Percentiles rank a stretch among this genome's conserved stretches.
phyloP scores from a whole-genome alignment of 2,329 filamentous ascomycete genomes.

The Cercospora zeae-maydis region DNA sequence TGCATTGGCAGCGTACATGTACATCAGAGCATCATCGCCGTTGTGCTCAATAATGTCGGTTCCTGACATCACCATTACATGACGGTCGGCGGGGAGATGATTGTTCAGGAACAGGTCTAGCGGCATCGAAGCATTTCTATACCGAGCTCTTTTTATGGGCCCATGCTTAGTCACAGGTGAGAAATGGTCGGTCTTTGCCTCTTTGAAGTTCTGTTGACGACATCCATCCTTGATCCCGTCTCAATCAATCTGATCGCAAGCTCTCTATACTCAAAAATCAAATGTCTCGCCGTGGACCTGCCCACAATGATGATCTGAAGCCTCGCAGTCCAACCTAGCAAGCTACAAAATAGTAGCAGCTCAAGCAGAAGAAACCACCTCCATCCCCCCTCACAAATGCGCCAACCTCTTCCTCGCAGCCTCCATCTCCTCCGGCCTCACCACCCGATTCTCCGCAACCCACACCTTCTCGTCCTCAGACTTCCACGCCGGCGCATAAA shows the following conservation, averaged over 20 bases:
- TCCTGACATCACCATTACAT: slow-evolving; percentile 20
- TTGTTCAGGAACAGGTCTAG: slow-evolving; percentile 12
- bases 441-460: slow-evolving; percentile 20
- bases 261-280: neutral
- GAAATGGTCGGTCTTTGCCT: neutral
- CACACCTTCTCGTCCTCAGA: slow-evolving; percentile 35
- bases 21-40: slow-evolving; percentile 11
- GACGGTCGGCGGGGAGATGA: neutral
- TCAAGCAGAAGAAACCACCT: no score
- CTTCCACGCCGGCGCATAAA: slow-evolving; percentile 37
- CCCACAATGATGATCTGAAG: no score
- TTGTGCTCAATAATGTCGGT: neutral
- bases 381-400: neutral
- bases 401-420: slow-evolving; percentile 1
- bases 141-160: neutral
- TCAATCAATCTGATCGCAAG: no score
- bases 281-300: no score
- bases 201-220: slow-evolving; percentile 5
- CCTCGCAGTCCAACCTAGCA: no score
- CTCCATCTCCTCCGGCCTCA: slow-evolving; percentile 17
- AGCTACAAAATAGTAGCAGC: no score
- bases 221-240: neutral
- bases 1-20: neutral
- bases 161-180: neutral
- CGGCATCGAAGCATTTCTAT: neutral